Evolutionary conservation across 306 rosid species (phyloP).

Genomic region (Rosa rugosa): DNA sequence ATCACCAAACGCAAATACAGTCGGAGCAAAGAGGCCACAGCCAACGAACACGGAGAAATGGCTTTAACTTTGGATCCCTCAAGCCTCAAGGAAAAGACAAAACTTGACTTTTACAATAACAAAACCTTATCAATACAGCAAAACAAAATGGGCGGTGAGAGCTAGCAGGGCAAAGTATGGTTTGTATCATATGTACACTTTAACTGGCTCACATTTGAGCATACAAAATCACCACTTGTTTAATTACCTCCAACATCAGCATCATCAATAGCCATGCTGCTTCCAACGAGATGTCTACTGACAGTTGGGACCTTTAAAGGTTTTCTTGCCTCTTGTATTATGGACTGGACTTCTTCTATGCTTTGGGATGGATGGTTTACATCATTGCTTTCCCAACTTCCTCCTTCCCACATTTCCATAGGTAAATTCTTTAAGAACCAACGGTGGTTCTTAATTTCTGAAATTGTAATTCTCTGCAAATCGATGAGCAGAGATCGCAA

Average conservation of each 20-base stretch:
- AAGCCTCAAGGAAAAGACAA: neutral
- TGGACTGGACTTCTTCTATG: constrained; percentile 57
- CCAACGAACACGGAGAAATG: no score
- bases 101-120: neutral
- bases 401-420: constrained; percentile 63
- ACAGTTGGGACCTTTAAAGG: constrained; percentile 31
- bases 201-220: constrained; percentile 32
- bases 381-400: constrained; percentile 60
- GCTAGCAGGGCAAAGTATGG: neutral
- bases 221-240: constrained; percentile 54
- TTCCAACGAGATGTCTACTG: constrained; percentile 39
- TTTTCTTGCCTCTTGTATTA: constrained; percentile 72
- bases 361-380: constrained; percentile 64
- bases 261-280: constrained; percentile 73
- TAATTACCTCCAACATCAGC: constrained; percentile 55
- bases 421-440: constrained; percentile 81
- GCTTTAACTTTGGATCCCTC: no score
- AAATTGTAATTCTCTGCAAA: constrained; percentile 73
- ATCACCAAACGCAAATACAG: no score
- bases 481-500: neutral
- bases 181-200: constrained; percentile 13
- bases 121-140: no score
- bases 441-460: constrained; percentile 63
- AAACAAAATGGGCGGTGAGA: neutral
- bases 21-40: no score